Conservation (phyloP, 768 basidiomycete genomes). For the Pisolithus orientalis region DNA sequence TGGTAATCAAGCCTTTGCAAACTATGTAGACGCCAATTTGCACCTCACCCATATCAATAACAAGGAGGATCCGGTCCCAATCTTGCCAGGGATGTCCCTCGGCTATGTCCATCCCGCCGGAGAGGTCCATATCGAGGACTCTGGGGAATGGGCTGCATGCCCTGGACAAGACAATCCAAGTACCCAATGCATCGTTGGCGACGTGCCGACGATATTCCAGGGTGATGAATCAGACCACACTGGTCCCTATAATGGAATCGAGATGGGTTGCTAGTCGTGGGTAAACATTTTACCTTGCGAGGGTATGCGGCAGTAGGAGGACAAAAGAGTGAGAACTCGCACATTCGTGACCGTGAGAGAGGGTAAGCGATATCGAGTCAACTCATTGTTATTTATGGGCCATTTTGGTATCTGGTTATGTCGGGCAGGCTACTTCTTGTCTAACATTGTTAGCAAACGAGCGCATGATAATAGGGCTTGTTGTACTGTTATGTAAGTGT, state of each 20-base stretch:
- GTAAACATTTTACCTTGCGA: no score
- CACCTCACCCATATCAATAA: conserved; percentile 44
- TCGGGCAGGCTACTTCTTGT: no score
- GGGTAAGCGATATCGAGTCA: no score
- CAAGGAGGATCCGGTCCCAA: conserved; percentile 34
- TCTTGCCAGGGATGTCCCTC: conserved; percentile 22
- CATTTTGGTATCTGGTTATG: no score
- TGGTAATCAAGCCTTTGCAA: conserved; percentile 39
- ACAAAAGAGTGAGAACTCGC: no score
- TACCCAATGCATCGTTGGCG: conserved; percentile 17
- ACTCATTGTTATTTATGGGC: no score
- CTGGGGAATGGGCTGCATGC: conserved; percentile 46
- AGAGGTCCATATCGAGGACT: conserved; percentile 38
- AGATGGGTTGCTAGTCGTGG: conserved; percentile 8
- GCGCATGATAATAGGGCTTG: no score
- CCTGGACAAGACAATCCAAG: conserved; percentile 57
- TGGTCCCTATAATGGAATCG: conserved; percentile 29
- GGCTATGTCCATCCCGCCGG: conserved; percentile 35
- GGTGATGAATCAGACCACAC: conserved; percentile 39
- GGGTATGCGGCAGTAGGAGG: no score
- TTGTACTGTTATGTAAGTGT: no score
- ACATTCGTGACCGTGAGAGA: no score
- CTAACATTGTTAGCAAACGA: no score
- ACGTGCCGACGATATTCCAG: conserved; percentile 35
- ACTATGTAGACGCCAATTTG: conserved; percentile 33